Evolutionary conservation across 805 yeast species (phyloP).

Genomic region (Barnettozyma botsteinii): DNA sequence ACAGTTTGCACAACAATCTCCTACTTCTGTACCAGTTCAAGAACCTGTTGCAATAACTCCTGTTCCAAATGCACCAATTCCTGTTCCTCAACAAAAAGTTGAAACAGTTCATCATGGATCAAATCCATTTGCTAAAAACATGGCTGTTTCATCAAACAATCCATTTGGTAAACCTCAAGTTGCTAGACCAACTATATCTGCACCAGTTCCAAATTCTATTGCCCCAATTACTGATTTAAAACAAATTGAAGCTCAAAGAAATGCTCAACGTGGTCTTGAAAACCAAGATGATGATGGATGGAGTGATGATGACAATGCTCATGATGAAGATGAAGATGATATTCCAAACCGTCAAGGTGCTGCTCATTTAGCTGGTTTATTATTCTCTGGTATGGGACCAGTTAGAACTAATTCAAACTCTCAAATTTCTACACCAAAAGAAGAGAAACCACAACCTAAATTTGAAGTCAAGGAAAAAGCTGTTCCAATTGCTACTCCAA

Average conservation of each 20-base stretch:
- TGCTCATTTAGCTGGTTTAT: constrained; percentile 25
- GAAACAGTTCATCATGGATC: constrained; percentile 19
- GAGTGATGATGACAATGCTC: constrained; percentile 30
- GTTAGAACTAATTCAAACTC: constrained; percentile 16
- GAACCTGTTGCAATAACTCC: not conserved
- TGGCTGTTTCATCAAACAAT: constrained; percentile 31
- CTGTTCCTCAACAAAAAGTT: not conserved
- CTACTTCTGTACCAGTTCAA: constrained; percentile 16
- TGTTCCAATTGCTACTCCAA: constrained; percentile 25
- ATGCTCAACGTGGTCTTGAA: constrained; percentile 54
- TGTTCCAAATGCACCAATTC: not conserved
- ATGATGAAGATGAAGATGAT: constrained; percentile 30
- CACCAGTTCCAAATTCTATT: constrained; percentile 9
- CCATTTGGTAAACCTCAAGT: constrained; percentile 43
- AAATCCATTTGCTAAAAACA: constrained; percentile 23
- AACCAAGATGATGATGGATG: constrained; percentile 29
- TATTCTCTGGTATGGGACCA: constrained; percentile 25
- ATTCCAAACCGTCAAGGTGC: constrained; percentile 27
- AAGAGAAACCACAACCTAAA: constrained; percentile 15
- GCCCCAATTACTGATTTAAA: constrained; percentile 40
- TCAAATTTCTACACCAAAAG: constrained; percentile 19
- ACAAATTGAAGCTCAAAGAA: constrained; percentile 65
- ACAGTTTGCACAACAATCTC: not conserved
- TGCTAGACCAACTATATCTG: constrained; percentile 12
- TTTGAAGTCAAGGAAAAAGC: constrained; percentile 25